phyloP scores from a whole-genome alignment of 2,329 filamentous ascomycete species.

The Penicillium sp. region DNA sequence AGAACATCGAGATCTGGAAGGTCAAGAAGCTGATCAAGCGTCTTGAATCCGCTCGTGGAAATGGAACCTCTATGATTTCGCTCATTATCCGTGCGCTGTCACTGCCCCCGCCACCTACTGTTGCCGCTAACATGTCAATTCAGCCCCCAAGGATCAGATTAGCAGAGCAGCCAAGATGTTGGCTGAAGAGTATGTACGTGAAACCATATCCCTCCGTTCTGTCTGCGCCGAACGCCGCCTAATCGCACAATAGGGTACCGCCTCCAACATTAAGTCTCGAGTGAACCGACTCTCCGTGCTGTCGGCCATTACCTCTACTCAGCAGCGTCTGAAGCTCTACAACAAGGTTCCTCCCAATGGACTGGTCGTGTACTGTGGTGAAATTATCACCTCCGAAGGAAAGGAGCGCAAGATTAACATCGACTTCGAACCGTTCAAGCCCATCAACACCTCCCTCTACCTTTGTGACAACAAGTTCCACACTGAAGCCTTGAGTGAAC shows the following conservation, averaged over 20 bases:
- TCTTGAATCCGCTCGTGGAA: constrained; percentile 92
- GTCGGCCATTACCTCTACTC: constrained; percentile 97
- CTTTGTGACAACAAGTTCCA: constrained; percentile 99
- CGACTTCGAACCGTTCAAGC: constrained; percentile 99
- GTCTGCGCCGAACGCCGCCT: not conserved
- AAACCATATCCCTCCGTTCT: not conserved
- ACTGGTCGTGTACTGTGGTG: constrained; percentile 97
- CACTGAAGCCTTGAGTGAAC: constrained; percentile 92
- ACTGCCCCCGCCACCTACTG: not conserved
- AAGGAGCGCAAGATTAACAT: constrained; percentile 99
- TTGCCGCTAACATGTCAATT: constrained; percentile 22
- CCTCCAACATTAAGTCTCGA: constrained; percentile 98
- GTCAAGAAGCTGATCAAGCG: constrained; percentile 99
- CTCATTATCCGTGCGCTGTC: constrained; percentile 83
- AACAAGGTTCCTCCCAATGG: constrained; percentile 98
- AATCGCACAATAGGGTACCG: constrained; percentile 68
- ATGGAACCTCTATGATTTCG: constrained; percentile 99
- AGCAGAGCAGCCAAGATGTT: constrained; percentile 98
- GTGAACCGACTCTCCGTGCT: constrained; percentile 98
- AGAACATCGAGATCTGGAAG: constrained; percentile 88
- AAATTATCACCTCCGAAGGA: constrained; percentile 98
- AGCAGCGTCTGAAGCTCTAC: constrained; percentile 98
- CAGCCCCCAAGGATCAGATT: constrained; percentile 96
- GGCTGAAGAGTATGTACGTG: constrained; percentile 96
- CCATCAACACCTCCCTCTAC: constrained; percentile 98